These are phyloP conservation scores for Catenaria anguillulae DNA, from an alignment of 371 early-diverging fungal species.

Conservation along the genomic window DNA sequence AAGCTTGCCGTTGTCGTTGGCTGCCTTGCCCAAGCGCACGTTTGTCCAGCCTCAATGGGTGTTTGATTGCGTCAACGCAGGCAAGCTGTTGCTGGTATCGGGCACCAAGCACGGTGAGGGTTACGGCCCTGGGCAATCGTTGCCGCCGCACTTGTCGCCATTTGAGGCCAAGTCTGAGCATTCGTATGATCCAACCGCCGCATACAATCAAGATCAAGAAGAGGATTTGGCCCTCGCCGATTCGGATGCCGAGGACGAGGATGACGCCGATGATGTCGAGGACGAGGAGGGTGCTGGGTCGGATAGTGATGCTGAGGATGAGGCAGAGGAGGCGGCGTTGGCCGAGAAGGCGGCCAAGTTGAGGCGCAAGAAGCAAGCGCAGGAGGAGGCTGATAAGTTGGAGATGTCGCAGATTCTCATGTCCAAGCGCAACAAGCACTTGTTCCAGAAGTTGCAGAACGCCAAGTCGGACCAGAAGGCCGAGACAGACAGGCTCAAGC, in stretches of 20 bases:
- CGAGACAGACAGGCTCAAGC: constrained; percentile 24
- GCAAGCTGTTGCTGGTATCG: constrained; percentile 47
- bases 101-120: constrained; percentile 42
- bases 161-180: constrained; percentile 63
- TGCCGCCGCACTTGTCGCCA: constrained; percentile 90
- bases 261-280: constrained; percentile 22
- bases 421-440: constrained; percentile 73
- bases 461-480: constrained; percentile 45
- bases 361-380: constrained; percentile 43
- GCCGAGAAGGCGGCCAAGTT: constrained; percentile 24
- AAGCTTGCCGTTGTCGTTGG: constrained; percentile 37
- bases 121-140: constrained; percentile 64
- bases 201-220: constrained; percentile 20
- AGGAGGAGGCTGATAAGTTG: constrained; percentile 67
- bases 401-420: constrained; percentile 85
- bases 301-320: constrained; percentile 48
- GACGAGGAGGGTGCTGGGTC: constrained; percentile 64
- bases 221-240: constrained; percentile 24
- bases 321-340: constrained; percentile 20
- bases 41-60: constrained; percentile 98
- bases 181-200: constrained; percentile 59
- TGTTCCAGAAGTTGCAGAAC: constrained; percentile 39
- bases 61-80: constrained; percentile 82
- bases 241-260: constrained; percentile 16
- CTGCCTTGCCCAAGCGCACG: constrained; percentile 31